Percentiles rank a stretch among this genome's conserved stretches.
Evolutionary conservation across 2,329 filamentous ascomycete species (phyloP).

Genomic region (Xylaria sp.): DNA sequence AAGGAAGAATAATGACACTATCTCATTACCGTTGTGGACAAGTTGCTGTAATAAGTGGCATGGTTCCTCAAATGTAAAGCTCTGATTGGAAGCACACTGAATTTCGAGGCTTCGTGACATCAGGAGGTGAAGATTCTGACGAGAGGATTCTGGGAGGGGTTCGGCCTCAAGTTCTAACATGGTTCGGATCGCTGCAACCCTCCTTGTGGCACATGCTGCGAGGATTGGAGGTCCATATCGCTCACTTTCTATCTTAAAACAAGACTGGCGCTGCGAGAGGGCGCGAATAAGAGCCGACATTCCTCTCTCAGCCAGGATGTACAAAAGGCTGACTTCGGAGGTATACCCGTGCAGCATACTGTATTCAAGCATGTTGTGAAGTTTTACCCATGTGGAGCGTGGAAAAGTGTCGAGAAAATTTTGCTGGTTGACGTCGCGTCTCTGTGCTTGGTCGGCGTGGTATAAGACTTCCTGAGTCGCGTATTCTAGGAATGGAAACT

Average conservation of each 20-base stretch:
- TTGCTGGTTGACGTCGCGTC: not conserved
- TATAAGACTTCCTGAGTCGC: slow-evolving; percentile 28
- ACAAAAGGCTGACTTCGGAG: slow-evolving; percentile 19
- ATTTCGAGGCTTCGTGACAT: not conserved
- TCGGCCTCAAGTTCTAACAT: slow-evolving; percentile 27
- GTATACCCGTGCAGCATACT: not conserved
- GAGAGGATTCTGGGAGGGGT: not conserved
- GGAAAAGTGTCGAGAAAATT: slow-evolving; percentile 13
- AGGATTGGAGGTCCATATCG: slow-evolving; percentile 21
- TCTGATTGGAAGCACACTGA: not conserved
- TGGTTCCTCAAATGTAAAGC: not conserved
- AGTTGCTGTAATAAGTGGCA: not conserved
- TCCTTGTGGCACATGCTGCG: slow-evolving; percentile 20
- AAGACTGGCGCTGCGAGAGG: not conserved
- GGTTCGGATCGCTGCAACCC: not conserved
- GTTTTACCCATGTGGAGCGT: slow-evolving; percentile 11
- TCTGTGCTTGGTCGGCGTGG: slow-evolving; percentile 34
- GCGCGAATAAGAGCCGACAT: slow-evolving; percentile 11
- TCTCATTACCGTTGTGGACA: not conserved
- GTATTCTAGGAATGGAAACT: slow-evolving; percentile 38
- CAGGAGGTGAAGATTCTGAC: not conserved
- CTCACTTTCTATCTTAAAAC: slow-evolving; percentile 16
- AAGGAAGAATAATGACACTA: slow-evolving; percentile 10
- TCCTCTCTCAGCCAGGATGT: slow-evolving; percentile 20
- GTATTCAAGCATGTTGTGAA: slow-evolving; percentile 1